Conservation (phyloP, 1,284 basidiomycete genomes). For the Phlebopus sp. region DNA sequence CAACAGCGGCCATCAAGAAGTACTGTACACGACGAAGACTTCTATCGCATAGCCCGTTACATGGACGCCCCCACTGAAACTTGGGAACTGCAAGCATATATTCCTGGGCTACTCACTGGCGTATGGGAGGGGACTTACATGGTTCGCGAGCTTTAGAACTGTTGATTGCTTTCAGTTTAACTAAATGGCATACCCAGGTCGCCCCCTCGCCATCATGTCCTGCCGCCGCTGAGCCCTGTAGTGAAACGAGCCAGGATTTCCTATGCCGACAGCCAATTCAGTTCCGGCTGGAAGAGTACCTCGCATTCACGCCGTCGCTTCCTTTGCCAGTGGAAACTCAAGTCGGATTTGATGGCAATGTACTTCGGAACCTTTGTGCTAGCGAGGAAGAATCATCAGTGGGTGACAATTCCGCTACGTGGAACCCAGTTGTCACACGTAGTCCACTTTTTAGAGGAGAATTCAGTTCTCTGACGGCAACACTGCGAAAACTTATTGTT, state of each 20-base stretch:
- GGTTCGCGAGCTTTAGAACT: constrained; percentile 36
- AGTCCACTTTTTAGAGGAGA: constrained; percentile 17
- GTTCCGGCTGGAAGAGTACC: constrained; percentile 30
- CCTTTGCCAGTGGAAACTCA: constrained; percentile 28
- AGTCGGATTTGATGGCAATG: constrained; percentile 26
- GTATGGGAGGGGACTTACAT: constrained; percentile 57
- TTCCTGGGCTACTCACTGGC: constrained; percentile 46
- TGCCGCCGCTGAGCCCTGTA: constrained; percentile 8
- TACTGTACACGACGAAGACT: constrained; percentile 40
- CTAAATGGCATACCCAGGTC: constrained; percentile 28
- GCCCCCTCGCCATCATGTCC: constrained; percentile 23
- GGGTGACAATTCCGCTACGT: constrained; percentile 11
- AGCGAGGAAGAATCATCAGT: constrained; percentile 27
- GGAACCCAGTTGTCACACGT: constrained; percentile 25
- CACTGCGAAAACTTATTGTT: constrained; percentile 25
- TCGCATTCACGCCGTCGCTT: constrained; percentile 30
- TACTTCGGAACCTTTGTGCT: constrained; percentile 19
- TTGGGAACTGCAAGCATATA: constrained; percentile 32
- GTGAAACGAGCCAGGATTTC: constrained; percentile 23
- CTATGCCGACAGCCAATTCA: constrained; percentile 35
- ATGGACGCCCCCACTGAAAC: constrained; percentile 19
- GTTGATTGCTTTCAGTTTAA: constrained; percentile 7
- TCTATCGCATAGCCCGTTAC: constrained; percentile 34
- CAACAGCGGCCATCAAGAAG: constrained; percentile 36
- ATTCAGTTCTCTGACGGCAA: constrained; percentile 31